phyloP scores from a whole-genome alignment of 2,329 filamentous ascomycete species.

The Chaetothyriales sp. region DNA sequence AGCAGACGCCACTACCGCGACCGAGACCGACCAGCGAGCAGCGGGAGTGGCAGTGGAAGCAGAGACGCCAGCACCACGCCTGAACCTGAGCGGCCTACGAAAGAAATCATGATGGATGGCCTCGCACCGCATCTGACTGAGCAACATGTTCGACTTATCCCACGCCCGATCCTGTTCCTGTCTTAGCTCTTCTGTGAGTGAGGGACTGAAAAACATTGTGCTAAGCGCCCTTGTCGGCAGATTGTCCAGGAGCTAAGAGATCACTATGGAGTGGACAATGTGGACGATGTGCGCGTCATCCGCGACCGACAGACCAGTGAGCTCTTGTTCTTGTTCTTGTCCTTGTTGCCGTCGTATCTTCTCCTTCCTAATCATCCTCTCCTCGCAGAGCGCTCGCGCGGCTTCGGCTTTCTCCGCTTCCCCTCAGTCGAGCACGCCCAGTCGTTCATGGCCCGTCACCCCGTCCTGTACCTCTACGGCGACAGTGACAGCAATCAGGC shows the following conservation, averaged over 20 bases:
- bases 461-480: constrained; percentile 35
- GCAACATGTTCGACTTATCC: constrained; percentile 34
- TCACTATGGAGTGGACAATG: constrained; percentile 35
- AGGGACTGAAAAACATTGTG: constrained; percentile 17
- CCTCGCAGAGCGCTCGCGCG: constrained; percentile 36
- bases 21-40: neutral
- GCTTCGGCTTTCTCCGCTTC: constrained; percentile 44
- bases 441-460: constrained; percentile 39
- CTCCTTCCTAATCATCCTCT: constrained; percentile 1
- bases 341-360: too few species aligned
- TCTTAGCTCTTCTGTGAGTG: constrained; percentile 12
- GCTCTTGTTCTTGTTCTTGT: neutral
- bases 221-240: constrained; percentile 33
- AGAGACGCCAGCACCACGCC: neutral
- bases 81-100: constrained; percentile 25
- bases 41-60: neutral
- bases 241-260: constrained; percentile 40
- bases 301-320: constrained; percentile 43
- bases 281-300: constrained; percentile 44
- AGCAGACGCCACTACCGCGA: neutral
- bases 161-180: constrained; percentile 11
- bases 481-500: constrained; percentile 18
- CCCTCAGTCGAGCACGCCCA: constrained; percentile 33
- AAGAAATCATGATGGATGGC: constrained; percentile 37
- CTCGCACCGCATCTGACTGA: constrained; percentile 34